Percentiles rank a stretch among this genome's conserved stretches.
Evolutionary conservation across 2,329 filamentous ascomycete genomes (phyloP).

Genomic region (Fusarium citri): DNA sequence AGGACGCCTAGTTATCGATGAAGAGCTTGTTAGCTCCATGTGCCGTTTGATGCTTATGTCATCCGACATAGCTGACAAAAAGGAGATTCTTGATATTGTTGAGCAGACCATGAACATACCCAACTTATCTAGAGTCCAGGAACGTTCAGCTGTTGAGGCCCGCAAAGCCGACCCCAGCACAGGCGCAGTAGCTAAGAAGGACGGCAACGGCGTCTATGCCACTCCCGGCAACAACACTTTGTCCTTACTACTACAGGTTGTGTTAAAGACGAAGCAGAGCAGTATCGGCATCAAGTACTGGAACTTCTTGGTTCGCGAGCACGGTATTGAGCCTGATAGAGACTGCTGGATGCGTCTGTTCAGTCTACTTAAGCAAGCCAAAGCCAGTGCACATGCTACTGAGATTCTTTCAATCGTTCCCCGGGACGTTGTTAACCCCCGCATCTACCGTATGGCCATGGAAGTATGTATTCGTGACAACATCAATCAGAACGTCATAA

Average conservation of each 20-base stretch:
- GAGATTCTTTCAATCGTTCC: conserved; percentile 69
- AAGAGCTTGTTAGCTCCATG: conserved; percentile 84
- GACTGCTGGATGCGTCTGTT: conserved; percentile 78
- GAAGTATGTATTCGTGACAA: conserved; percentile 79
- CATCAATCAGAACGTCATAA: conserved; percentile 76
- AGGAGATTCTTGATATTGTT: conserved; percentile 79
- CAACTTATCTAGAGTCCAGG: conserved; percentile 56
- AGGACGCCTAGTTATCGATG: conserved; percentile 78
- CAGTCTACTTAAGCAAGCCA: conserved; percentile 71
- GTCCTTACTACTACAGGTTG: conserved; percentile 74
- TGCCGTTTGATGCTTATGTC: conserved; percentile 79
- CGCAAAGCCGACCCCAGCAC: conserved; percentile 13
- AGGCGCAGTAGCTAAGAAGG: conserved; percentile 17
- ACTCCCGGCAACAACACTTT: conserved; percentile 69
- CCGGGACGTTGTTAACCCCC: conserved; percentile 54
- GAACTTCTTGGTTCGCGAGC: conserved; percentile 72
- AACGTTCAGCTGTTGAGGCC: conserved; percentile 10
- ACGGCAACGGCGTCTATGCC: conserved; percentile 50
- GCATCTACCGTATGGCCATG: conserved; percentile 79
- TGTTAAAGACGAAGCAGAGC: conserved; percentile 69
- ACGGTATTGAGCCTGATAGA: conserved; percentile 75
- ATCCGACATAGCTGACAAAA: conserved; percentile 68
- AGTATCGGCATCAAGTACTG: conserved; percentile 81
- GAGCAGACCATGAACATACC: conserved; percentile 84
- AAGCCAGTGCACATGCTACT: conserved; percentile 71